Evolutionary conservation across 345 rosid species (phyloP), one percentile per base, ranked within the genome.

Genomic region (Kernera saxatilis): DNA sequence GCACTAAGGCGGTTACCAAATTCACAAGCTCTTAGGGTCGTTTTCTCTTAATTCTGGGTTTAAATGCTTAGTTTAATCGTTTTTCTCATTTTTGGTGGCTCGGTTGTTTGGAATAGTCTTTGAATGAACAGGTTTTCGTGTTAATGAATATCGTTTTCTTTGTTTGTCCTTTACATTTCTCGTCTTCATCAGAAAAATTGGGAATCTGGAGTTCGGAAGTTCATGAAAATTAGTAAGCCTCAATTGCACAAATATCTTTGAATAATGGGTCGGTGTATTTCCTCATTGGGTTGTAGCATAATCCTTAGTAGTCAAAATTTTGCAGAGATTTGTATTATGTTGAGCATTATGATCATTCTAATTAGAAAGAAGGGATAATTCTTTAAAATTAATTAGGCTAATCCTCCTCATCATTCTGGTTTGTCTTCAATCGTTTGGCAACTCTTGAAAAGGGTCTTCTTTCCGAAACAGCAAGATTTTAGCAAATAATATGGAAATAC

Each of bases 1-100:
- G 79, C 3, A 70, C 78, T 2, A 75, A 75, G 70, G 74, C 79
- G 44, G 79, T 75, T 35, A 75, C 79, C 3, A 75, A 75, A 70
- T 76, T 76, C 48, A 76, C 79, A 0, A 76, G 79, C 66, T 27
- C 66, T 69, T 75, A 69, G 73, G 40, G 13, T 30, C 5, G 10
- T 5, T 3, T 6, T 55, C 12, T 53, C 5, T 6, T 13, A 19
- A 3, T 35, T 49, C 22, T 33, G 25, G 25, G 13, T 22, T 30
- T 5, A 18, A 12, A 12, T 57, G 32, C 37, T 32, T 22, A 12
- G 27, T 17, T 7, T 55, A 32, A 2, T 55, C 8, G 44, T 19
- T 26, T 29, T 43, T 26, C 19, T 9, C 0, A 55, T 39, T 23
- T 61, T 8, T 70, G n/a, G 19, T 51, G 0, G 19, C 46, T 54